These are phyloP conservation scores for Heterobasidion irregulare DNA, from an alignment of 1,284 basidiomycete species.

Conservation along the genomic window DNA sequence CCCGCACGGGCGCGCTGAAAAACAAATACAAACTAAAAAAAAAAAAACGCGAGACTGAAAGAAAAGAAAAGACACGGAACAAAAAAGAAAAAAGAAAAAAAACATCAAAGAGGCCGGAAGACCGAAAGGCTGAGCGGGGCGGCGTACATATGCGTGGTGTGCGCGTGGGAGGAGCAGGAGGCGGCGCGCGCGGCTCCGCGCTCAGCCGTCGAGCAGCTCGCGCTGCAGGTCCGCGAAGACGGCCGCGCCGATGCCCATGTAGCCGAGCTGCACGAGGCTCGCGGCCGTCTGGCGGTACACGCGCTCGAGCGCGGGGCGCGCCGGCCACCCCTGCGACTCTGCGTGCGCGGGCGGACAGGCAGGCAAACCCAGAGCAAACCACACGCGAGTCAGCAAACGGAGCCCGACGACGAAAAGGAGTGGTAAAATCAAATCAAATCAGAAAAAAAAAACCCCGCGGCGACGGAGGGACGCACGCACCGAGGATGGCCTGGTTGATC, in stretches of 20 bases:
- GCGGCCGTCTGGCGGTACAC: conserved; percentile 66
- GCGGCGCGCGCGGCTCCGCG: too few species aligned
- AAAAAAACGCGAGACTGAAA: too few species aligned
- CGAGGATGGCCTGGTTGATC: conserved; percentile 73
- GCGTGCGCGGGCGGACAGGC: neutral
- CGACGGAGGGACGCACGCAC: conserved; percentile 36
- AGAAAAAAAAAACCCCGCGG: too few species aligned
- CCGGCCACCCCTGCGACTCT: conserved; percentile 74
- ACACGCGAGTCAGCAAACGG: neutral
- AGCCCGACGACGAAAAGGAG: neutral
- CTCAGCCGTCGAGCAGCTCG: conserved; percentile 43
- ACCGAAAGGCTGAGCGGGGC: too few species aligned
- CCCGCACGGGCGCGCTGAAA: too few species aligned
- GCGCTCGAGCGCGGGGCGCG: conserved; percentile 63
- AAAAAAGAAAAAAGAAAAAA: too few species aligned
- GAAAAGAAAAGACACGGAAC: too few species aligned
- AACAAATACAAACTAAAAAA: too few species aligned
- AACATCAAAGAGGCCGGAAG: too few species aligned
- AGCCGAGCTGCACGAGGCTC: conserved; percentile 57
- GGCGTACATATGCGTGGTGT: too few species aligned
- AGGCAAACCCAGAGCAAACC: conserved; percentile 4
- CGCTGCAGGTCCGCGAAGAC: conserved; percentile 72
- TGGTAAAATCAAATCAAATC: too few species aligned
- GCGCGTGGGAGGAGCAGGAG: too few species aligned
- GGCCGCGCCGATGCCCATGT: conserved; percentile 62